phyloP scores from a whole-genome alignment of 331 rosid genomes.

The Telfairia occidentalis region DNA sequence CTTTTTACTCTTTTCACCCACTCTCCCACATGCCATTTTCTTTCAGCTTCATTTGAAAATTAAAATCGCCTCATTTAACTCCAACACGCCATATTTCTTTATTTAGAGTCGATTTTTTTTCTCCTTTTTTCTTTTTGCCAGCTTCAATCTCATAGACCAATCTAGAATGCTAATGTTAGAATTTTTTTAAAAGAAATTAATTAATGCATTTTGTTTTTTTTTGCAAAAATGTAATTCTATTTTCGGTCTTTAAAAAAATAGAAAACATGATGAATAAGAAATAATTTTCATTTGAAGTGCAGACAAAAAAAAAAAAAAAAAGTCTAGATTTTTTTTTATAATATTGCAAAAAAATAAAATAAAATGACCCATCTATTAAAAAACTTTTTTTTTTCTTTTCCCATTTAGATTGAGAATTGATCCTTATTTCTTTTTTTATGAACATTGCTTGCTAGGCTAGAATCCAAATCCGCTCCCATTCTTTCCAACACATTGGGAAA shows the following conservation, averaged over 20 bases:
- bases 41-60: too few species aligned
- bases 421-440: not conserved
- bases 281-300: too few species aligned
- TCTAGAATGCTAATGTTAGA: not conserved
- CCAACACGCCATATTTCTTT: not conserved
- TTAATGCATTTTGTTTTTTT: not conserved
- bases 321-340: not conserved
- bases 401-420: not conserved
- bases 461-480: not conserved
- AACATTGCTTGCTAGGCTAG: not conserved
- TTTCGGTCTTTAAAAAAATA: not conserved
- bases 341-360: not conserved
- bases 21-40: not conserved
- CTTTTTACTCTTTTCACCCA: not conserved
- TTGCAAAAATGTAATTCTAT: not conserved
- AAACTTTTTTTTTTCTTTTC: not conserved
- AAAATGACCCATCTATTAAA: not conserved
- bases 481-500: constrained; percentile 4
- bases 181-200: not conserved
- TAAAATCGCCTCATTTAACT: not conserved
- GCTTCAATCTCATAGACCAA: not conserved
- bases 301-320: too few species aligned
- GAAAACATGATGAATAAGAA: not conserved
- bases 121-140: not conserved
- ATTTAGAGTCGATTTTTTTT: not conserved